Evolutionary conservation across 1,139 yeast species (phyloP).

Genomic region (Dujonia santamariae): DNA sequence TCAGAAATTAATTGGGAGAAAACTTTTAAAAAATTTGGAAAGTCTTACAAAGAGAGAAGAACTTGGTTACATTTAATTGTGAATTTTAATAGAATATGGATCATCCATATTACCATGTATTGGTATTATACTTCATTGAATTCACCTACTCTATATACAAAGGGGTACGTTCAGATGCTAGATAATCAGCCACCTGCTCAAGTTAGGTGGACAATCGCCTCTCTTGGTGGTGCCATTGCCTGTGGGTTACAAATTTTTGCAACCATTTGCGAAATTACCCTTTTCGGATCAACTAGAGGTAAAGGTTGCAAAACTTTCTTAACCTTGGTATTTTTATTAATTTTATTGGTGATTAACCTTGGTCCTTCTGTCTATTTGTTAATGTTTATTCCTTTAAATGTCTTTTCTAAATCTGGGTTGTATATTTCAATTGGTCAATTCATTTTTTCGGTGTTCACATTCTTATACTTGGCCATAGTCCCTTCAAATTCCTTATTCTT

Average conservation of each 20-base stretch:
- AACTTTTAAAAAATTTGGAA: conserved; percentile 54
- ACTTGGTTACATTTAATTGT: conserved; percentile 77
- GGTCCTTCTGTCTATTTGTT: conserved; percentile 66
- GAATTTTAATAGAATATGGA: conserved; percentile 82
- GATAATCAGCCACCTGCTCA: conserved; percentile 68
- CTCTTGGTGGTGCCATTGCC: conserved; percentile 72
- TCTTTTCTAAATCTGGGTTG: conserved; percentile 47
- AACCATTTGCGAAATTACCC: conserved; percentile 52
- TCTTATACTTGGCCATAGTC: conserved; percentile 53
- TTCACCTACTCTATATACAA: conserved; percentile 73
- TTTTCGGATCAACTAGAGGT: conserved; percentile 30
- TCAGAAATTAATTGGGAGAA: conserved; percentile 58
- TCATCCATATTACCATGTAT: conserved; percentile 69
- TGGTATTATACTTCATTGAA: conserved; percentile 84
- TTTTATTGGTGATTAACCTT: conserved; percentile 46
- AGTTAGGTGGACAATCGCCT: conserved; percentile 56
- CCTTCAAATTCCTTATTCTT: conserved; percentile 46
- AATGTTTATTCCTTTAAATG: conserved; percentile 49
- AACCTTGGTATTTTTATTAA: conserved; percentile 41
- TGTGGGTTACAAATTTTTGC: conserved; percentile 65
- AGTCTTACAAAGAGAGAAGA: conserved; percentile 72
- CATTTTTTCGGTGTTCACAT: conserved; percentile 55
- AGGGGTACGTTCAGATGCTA: conserved; percentile 50
- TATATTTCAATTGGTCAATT: conserved; percentile 58
- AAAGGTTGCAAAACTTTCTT: conserved; percentile 13